phyloP scores from a whole-genome alignment of 345 rosid genomes.

The Linum usitatissimum region DNA sequence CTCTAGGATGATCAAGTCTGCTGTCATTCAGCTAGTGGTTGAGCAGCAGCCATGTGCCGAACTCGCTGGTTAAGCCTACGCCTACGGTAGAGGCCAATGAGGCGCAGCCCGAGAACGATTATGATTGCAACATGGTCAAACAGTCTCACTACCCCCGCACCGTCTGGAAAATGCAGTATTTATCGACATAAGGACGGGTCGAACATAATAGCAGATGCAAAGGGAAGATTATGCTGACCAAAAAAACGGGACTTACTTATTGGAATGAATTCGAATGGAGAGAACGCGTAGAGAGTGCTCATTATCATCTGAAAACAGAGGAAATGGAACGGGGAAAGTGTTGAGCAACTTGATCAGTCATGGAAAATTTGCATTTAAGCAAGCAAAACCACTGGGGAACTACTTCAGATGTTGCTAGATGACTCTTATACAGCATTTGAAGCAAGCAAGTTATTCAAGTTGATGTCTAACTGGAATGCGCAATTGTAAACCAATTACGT shows the following conservation, averaged over 20 bases:
- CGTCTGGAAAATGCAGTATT: constrained; percentile 28
- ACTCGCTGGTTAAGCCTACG: constrained; percentile 48
- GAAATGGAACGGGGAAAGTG: constrained; percentile 5
- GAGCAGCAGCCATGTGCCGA: constrained; percentile 42
- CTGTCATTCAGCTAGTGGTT: constrained; percentile 26
- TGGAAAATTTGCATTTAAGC: too few species aligned
- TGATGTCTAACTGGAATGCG: neutral
- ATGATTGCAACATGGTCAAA: constrained; percentile 49
- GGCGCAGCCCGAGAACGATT: constrained; percentile 45
- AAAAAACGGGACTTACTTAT: constrained; percentile 56
- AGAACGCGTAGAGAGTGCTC: constrained; percentile 48
- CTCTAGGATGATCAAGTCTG: neutral
- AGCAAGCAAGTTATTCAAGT: neutral
- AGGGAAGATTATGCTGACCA: too few species aligned
- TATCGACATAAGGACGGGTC: neutral
- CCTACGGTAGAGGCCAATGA: constrained; percentile 44
- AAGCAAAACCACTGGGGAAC: neutral
- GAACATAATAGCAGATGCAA: too few species aligned
- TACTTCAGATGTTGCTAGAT: neutral
- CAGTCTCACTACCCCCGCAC: constrained; percentile 41
- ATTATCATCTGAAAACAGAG: constrained; percentile 44
- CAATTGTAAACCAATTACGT: neutral
- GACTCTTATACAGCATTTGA: neutral
- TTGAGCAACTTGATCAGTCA: neutral
- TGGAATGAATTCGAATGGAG: constrained; percentile 61